Conservation (phyloP, 2,329 filamentous ascomycete genomes). For the Colletotrichum chrysophilum region DNA sequence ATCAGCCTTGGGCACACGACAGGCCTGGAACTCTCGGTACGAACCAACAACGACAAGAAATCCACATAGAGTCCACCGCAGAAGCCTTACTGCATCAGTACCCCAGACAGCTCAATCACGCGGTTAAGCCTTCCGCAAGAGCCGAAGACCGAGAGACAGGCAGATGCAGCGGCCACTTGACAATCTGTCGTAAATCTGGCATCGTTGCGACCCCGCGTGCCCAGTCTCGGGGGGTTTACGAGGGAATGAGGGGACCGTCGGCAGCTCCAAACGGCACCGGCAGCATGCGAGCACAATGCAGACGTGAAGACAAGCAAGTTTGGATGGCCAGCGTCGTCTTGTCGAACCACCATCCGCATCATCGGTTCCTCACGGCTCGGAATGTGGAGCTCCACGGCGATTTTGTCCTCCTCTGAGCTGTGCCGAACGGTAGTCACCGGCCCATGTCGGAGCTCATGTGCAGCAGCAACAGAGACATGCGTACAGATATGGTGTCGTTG, state of each 20-base stretch:
- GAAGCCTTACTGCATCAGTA: background rate
- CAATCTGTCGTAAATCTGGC: background rate
- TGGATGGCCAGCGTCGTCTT: background rate
- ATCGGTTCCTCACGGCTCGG: slow-evolving; percentile 3
- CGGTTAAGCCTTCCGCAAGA: background rate
- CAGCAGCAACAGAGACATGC: background rate
- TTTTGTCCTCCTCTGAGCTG: background rate
- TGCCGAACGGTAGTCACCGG: background rate
- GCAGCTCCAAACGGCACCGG: background rate
- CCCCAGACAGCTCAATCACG: background rate
- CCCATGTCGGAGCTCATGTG: background rate
- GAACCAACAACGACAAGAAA: background rate
- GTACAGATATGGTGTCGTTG: background rate
- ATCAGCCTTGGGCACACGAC: background rate
- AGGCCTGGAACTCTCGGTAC: background rate
- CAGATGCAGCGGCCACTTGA: background rate
- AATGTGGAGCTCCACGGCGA: slow-evolving; percentile 10
- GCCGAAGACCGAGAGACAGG: background rate
- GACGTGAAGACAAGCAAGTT: background rate
- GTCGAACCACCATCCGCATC: background rate
- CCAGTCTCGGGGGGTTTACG: background rate
- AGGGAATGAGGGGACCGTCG: background rate
- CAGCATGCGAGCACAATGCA: background rate
- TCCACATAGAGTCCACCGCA: background rate
- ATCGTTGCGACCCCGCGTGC: background rate